Conservation (phyloP, 345 rosid species). For the Anastatica hierochuntica region DNA sequence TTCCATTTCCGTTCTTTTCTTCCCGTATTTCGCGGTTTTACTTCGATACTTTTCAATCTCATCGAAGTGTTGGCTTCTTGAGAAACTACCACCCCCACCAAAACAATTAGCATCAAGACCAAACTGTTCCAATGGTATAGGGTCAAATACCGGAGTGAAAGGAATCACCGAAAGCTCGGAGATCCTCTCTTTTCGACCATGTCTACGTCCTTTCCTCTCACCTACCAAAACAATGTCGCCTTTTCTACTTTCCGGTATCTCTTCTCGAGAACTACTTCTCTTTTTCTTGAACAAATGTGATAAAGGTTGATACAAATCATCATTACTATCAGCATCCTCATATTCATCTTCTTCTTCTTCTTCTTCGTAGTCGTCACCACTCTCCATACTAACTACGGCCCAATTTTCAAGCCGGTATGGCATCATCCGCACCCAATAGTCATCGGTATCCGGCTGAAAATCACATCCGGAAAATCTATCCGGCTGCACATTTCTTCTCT, state of each 20-base stretch:
- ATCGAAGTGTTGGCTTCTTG: constrained; percentile 17
- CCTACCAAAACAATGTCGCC: neutral
- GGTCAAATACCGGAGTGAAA: constrained; percentile 30
- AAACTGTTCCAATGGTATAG: constrained; percentile 26
- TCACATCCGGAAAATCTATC: constrained; percentile 17
- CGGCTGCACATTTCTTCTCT: constrained; percentile 20
- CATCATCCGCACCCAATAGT: constrained; percentile 21
- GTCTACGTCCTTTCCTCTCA: neutral
- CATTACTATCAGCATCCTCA: constrained; percentile 1
- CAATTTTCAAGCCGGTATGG: too few species aligned
- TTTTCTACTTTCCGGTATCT: neutral
- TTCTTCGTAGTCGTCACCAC: neutral
- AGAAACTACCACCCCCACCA: neutral
- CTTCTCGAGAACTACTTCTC: too few species aligned
- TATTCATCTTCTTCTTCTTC: neutral
- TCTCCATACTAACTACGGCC: too few species aligned
- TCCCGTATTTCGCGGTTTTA: constrained; percentile 13
- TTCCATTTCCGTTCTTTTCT: constrained; percentile 1
- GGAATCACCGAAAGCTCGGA: constrained; percentile 45
- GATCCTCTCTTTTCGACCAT: constrained; percentile 10
- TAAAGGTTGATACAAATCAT: constrained; percentile 39
- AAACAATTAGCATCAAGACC: constrained; percentile 24
- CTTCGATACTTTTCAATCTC: constrained; percentile 26
- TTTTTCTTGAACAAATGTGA: constrained; percentile 28
- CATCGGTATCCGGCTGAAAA: neutral